Conservation (phyloP, 495 filamentous ascomycete species). For the Hypoxylon lienhwacheense region DNA sequence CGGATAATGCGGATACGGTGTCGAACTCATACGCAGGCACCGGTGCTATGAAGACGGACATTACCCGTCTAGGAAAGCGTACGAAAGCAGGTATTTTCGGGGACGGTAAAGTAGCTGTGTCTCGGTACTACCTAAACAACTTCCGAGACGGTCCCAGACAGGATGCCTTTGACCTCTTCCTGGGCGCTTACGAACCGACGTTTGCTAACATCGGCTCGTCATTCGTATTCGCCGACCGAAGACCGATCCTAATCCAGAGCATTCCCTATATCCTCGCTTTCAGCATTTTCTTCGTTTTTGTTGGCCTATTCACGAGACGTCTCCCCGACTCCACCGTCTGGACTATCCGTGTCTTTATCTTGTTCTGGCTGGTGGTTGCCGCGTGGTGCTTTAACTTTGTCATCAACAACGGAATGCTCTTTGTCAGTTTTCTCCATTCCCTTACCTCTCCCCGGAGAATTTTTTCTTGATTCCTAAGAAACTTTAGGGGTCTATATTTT, state of each 20-base stretch:
- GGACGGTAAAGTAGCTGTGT: constrained; percentile 80
- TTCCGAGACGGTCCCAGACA: constrained; percentile 90
- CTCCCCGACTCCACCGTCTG: constrained; percentile 69
- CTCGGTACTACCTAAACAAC: constrained; percentile 85
- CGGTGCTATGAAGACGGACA: constrained; percentile 93
- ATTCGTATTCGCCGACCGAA: constrained; percentile 78
- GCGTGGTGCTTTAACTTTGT: constrained; percentile 75
- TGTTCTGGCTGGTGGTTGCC: constrained; percentile 71
- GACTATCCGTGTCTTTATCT: constrained; percentile 74
- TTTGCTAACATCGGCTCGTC: constrained; percentile 62
- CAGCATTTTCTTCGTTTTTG: constrained; percentile 81
- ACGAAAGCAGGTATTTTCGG: constrained; percentile 80
- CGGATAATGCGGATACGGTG: constrained; percentile 95
- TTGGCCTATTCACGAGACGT: constrained; percentile 72
- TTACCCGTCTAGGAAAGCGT: constrained; percentile 84
- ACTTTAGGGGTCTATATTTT: not conserved
- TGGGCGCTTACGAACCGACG: constrained; percentile 78
- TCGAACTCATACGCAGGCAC: constrained; percentile 91
- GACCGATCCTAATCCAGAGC: constrained; percentile 82
- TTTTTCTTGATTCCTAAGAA: not conserved
- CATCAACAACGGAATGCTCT: constrained; percentile 80
- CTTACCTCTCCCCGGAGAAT: too few relatives aligned
- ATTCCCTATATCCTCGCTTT: constrained; percentile 89
- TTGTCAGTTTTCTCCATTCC: constrained; percentile 62
- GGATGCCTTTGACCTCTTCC: constrained; percentile 92